phyloP scores from a whole-genome alignment of 2,329 filamentous ascomycete genomes.

The Aureobasidium mangrovei region DNA sequence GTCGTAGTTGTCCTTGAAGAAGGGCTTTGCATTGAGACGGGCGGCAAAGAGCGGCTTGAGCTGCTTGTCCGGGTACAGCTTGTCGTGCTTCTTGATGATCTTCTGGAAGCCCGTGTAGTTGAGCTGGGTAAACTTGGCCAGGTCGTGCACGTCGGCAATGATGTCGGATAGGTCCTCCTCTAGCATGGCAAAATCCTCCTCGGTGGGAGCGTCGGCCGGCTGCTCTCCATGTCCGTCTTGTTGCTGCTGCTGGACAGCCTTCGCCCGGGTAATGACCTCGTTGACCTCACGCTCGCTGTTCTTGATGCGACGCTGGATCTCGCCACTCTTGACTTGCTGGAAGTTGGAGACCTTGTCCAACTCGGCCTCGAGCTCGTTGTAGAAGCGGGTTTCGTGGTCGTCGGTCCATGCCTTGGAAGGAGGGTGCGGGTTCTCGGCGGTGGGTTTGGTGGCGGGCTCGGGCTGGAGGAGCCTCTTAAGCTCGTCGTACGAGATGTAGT shows the following conservation, averaged over 20 bases:
- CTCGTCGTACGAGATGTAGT: slow-evolving; percentile 96
- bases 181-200: slow-evolving; percentile 88
- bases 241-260: slow-evolving; percentile 35
- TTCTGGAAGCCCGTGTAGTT: slow-evolving; percentile 99
- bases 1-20: slow-evolving; percentile 99
- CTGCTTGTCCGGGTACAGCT: slow-evolving; percentile 58
- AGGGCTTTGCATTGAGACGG: slow-evolving; percentile 88
- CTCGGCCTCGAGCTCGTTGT: slow-evolving; percentile 77
- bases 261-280: slow-evolving; percentile 68
- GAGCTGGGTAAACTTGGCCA: slow-evolving; percentile 95
- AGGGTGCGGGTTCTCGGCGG: slow-evolving; percentile 29
- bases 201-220: slow-evolving; percentile 48
- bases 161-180: slow-evolving; percentile 96
- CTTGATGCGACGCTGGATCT: slow-evolving; percentile 85
- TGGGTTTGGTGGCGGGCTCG: slow-evolving; percentile 49
- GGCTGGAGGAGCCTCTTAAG: slow-evolving; percentile 81
- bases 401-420: slow-evolving; percentile 67
- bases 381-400: slow-evolving; percentile 83
- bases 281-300: slow-evolving; percentile 82
- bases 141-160: slow-evolving; percentile 94
- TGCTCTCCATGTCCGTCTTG: slow-evolving; percentile 26
- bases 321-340: slow-evolving; percentile 92
- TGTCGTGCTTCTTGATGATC: slow-evolving; percentile 96
- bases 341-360: slow-evolving; percentile 97
- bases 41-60: slow-evolving; percentile 94